These are phyloP conservation scores for Noccaea caerulescens DNA, from an alignment of 345 rosid genomes.

Conservation along the genomic window DNA sequence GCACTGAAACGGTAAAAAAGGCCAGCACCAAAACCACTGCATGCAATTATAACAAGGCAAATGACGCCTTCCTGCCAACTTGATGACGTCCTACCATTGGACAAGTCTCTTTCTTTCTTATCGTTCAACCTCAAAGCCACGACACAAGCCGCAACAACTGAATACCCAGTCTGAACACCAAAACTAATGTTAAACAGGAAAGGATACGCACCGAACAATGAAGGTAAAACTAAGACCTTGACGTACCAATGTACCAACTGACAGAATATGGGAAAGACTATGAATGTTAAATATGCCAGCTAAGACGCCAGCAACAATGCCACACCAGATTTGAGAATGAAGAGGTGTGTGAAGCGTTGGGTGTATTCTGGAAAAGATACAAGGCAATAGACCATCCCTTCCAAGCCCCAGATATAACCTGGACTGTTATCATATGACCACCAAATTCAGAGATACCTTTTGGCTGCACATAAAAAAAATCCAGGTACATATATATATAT, in stretches of 20 bases:
- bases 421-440: conserved; percentile 59
- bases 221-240: neutral
- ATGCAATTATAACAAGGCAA: conserved; percentile 69
- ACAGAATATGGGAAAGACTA: conserved; percentile 89
- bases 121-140: conserved; percentile 82
- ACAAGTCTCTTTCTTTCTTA: conserved; percentile 51
- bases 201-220: conserved; percentile 2
- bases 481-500: neutral
- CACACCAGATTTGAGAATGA: conserved; percentile 96
- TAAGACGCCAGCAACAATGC: conserved; percentile 74
- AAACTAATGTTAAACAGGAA: neutral
- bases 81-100: conserved; percentile 57
- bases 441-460: conserved; percentile 6
- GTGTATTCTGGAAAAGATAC: conserved; percentile 85
- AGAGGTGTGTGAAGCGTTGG: conserved; percentile 78
- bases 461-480: too few relatives aligned
- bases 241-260: conserved; percentile 93
- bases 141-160: conserved; percentile 95
- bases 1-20: conserved; percentile 61
- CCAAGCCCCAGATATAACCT: conserved; percentile 91
- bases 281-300: conserved; percentile 84
- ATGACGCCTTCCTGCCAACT: conserved; percentile 76
- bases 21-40: conserved; percentile 81
- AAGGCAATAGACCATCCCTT: conserved; percentile 93
- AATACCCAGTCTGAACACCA: conserved; percentile 81